Evolutionary conservation across 2,329 filamentous ascomycete species (phyloP), one percentile per base, ranked within the genome.

Genomic region (Parastagonospora nodorum): DNA sequence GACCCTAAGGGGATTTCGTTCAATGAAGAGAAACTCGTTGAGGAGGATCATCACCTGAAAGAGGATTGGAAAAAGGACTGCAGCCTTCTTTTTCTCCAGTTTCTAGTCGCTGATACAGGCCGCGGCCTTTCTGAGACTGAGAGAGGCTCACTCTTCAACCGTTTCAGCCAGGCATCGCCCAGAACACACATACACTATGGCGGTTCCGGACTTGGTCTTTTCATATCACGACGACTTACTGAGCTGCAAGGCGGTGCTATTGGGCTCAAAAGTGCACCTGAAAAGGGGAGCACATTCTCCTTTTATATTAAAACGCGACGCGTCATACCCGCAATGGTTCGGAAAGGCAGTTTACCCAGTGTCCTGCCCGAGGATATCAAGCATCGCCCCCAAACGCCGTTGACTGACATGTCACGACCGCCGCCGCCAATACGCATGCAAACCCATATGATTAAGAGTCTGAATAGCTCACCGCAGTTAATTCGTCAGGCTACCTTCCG

Each of bases 61-160:
- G 55, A 62, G 2, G 73, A 73, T 24, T 75, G 72, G 71, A 67
- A 66, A 6, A 59, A 61, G 14, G 71, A 65, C 19, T 52, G 68
- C 33, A 56, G 42, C 11, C 24, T 24, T 63, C 60, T 8, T 30
- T 77, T 71, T 57, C 50, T 75, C 42, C 61, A 66, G 10, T 69
- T 74, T 29, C 64, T 61, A 2, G 69, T 77, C 14, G 58, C 58
- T 10, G 75, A 77, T 50, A 77, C 73, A 0, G 76, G 76, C 5
- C 64, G 71, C 10, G 76, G 76, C 1, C 62, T 78, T 15, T 68
- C 64, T 1, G 53, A 67, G 2, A 66, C 72, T 1, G 74, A 78
- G 39, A 72, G 68, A 11, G 49, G 61, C 1, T 59, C 53, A 1
- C 60, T 72, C 1, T 73, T 73, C 43, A 53, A 60, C 2, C 63